These are phyloP conservation scores for Trichomonas tenax DNA, from an alignment of 208 protist species.

Conservation along the genomic window DNA sequence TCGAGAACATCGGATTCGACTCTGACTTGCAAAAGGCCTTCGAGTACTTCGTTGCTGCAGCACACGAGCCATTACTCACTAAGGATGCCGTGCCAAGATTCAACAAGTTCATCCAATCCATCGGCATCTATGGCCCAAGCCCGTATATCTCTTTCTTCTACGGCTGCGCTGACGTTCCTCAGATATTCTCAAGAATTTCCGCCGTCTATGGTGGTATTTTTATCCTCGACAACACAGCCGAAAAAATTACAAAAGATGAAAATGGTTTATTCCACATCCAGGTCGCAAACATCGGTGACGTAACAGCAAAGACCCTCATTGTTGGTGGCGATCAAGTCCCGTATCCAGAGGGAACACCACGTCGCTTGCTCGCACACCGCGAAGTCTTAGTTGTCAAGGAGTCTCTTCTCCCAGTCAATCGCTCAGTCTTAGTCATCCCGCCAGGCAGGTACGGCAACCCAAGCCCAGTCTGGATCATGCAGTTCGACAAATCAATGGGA, in stretches of 20 bases:
- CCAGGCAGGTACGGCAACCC: not conserved
- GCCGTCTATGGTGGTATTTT: conserved; percentile 7
- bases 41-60: not conserved
- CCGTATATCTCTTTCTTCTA: not conserved
- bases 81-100: not conserved
- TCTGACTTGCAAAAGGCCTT: not conserved
- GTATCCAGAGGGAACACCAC: not conserved
- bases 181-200: not conserved
- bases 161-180: not conserved
- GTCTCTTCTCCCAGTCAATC: not conserved
- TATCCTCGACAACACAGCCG: not conserved
- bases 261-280: not conserved
- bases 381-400: not conserved
- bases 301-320: not conserved
- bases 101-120: not conserved
- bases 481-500: not conserved
- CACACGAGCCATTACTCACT: not conserved
- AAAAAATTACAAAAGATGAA: not conserved
- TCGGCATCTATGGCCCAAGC: not conserved
- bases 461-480: not conserved
- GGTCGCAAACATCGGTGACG: not conserved
- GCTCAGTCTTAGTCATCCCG: not conserved
- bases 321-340: not conserved
- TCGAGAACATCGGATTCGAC: not conserved
- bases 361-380: not conserved